phyloP scores from a whole-genome alignment of 2,329 filamentous ascomycete species.

The Xylaria sp. region DNA sequence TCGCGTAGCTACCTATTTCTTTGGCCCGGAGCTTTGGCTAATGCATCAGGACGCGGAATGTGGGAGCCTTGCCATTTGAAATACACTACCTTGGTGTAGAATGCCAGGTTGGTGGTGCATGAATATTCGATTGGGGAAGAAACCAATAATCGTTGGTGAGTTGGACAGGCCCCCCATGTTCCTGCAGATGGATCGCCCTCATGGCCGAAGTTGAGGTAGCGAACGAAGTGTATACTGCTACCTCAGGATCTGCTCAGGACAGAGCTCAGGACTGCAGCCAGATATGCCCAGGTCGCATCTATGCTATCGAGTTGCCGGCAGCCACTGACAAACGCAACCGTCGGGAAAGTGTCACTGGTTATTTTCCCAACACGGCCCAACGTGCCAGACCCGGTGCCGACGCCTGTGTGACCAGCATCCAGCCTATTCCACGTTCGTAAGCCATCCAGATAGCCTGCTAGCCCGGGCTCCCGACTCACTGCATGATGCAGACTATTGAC shows the following conservation, averaged over 20 bases:
- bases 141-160: constrained; percentile 27
- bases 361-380: constrained; percentile 20
- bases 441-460: neutral
- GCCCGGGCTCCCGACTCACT: constrained; percentile 3
- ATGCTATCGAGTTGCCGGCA: constrained; percentile 11
- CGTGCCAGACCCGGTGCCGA: constrained; percentile 22
- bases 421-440: constrained; percentile 21
- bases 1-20: neutral
- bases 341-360: constrained; percentile 14
- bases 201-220: constrained; percentile 21
- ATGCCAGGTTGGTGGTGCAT: constrained; percentile 21
- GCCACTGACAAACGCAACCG: constrained; percentile 19
- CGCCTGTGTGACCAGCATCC: constrained; percentile 17
- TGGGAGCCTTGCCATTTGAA: constrained; percentile 13
- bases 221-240: constrained; percentile 14
- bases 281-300: constrained; percentile 27
- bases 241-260: too few species aligned
- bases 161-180: constrained; percentile 24
- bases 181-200: constrained; percentile 31
- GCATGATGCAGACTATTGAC: constrained; percentile 23
- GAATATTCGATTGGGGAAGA: constrained; percentile 20
- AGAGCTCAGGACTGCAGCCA: constrained; percentile 11
- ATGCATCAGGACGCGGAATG: constrained; percentile 19
- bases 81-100: neutral
- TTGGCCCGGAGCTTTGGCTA: neutral